A percentile compares a stretch with the other conserved stretches of the same genome.
Evolutionary conservation across 805 yeast genomes (phyloP).

Genomic region (Wickerhamiella azyma): DNA sequence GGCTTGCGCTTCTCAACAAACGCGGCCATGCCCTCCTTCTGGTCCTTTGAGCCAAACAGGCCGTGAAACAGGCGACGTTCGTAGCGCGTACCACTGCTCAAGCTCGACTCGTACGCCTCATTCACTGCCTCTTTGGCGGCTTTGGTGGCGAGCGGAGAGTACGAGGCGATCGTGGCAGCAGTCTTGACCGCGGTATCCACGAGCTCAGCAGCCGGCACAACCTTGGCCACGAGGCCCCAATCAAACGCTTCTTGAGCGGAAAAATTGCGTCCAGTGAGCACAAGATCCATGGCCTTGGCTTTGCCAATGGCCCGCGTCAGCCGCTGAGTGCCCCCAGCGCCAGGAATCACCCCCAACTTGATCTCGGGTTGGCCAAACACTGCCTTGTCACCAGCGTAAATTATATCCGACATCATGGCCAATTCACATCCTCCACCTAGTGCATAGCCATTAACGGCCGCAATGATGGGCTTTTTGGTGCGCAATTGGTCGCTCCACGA

Average conservation of each 20-base stretch:
- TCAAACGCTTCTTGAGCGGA: slow-evolving; percentile 33
- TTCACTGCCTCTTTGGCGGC: slow-evolving; percentile 36
- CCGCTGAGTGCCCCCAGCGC: slow-evolving; percentile 42
- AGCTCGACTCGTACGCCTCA: slow-evolving; percentile 27
- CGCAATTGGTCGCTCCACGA: slow-evolving; percentile 30
- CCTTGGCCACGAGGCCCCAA: slow-evolving; percentile 37
- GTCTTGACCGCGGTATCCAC: slow-evolving; percentile 33
- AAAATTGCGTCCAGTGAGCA: slow-evolving; percentile 35
- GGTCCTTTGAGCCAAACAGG: slow-evolving; percentile 35
- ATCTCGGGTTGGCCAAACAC: slow-evolving; percentile 44
- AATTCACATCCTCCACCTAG: slow-evolving; percentile 46
- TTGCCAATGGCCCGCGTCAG: slow-evolving; percentile 37
- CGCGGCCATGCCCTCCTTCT: slow-evolving; percentile 38
- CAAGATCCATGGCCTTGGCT: slow-evolving; percentile 35
- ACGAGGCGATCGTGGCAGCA: slow-evolving; percentile 31
- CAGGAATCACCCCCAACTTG: slow-evolving; percentile 38
- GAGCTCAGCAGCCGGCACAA: slow-evolving; percentile 29
- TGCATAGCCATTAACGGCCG: slow-evolving; percentile 43
- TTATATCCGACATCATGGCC: slow-evolving; percentile 40
- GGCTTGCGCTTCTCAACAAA: slow-evolving; percentile 35
- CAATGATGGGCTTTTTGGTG: slow-evolving; percentile 36
- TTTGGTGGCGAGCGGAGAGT: slow-evolving; percentile 32
- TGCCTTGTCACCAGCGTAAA: slow-evolving; percentile 37
- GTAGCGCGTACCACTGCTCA: slow-evolving; percentile 29
- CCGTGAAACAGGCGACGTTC: slow-evolving; percentile 36